These are phyloP conservation scores for Mimosa bimucronata DNA, from an alignment of 306 rosid genomes.

Conservation along the genomic window DNA sequence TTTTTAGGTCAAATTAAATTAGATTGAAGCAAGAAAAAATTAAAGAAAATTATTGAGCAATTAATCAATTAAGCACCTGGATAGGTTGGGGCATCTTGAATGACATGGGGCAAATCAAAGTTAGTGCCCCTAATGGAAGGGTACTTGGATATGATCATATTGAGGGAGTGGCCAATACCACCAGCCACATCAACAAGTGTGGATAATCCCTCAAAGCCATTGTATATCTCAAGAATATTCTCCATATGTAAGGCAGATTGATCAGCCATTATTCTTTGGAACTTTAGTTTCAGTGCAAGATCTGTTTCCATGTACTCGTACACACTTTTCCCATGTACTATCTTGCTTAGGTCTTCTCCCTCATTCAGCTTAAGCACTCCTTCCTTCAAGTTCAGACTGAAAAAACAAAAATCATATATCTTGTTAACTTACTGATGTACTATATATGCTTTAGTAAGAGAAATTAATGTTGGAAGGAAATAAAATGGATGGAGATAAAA, in stretches of 20 bases:
- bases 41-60: background rate
- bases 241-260: background rate
- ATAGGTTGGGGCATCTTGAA: background rate
- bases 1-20: background rate
- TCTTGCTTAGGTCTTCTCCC: background rate
- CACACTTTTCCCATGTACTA: background rate
- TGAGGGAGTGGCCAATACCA: background rate
- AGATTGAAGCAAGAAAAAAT: background rate
- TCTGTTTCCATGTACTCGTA: background rate
- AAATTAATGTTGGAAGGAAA: too few species aligned
- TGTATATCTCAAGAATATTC: background rate
- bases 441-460: too few species aligned
- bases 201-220: conserved; percentile 6
- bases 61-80: background rate
- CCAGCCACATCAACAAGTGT: conserved; percentile 2
- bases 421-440: background rate
- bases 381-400: background rate
- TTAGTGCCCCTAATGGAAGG: conserved; percentile 10
- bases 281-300: background rate
- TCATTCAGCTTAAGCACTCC: background rate
- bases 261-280: background rate
- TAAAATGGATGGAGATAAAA: too few species aligned
- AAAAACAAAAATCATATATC: background rate
- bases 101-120: conserved; percentile 9
- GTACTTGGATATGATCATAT: background rate